Base-by-base conservation (phyloP, 805 yeast species). In the Starmerella sp. region DNA sequence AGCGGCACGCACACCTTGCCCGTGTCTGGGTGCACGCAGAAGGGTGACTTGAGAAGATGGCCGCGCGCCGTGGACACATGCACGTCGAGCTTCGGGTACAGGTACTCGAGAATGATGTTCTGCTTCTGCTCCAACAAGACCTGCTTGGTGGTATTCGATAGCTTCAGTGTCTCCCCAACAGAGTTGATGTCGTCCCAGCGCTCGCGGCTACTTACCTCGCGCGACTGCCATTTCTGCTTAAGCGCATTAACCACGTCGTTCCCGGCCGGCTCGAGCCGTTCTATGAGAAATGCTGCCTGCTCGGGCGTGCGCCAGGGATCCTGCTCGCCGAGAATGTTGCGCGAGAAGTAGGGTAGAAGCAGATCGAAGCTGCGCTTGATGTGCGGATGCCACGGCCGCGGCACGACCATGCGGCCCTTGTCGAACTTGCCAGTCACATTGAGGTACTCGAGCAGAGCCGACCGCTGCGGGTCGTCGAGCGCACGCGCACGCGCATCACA, bases 1-100 rank as follows among this genome's bases (percentile, higher is more conserved):
- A 77, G 66, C 0, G 97, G 96, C 7, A 93, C 96, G 78, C 97
- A 93, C 3, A 93, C 86, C 63, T 86, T 84, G 7, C 96, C 96
- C 0, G 98, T 93, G 2, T 88, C 83, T 1, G 98, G 98, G 68
- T 93, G 98, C 44, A 93, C 82, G 73, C 97, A 91, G 68, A 93
- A 93, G 15, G 98, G 98, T 1, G 97, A 86, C 67, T 93, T 93
- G 63, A 93, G 77, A 70, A 93, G 81, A 73, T 93, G 98, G 71
- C 83, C 87, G 65, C 90, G 75, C 67, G 86, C 93, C 61, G 83
- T 78, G 7, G 97, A 85, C 37, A 93, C 98, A 69, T 90, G 95
- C 49, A 86, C 82, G 78, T 93, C 98, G 58, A 93, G 75, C 64
- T 96, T 78, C 44, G 98, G 98, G 69, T 91, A 91, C 73, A 88